Evolutionary conservation across 2,329 filamentous ascomycete genomes (phyloP), one percentile per base, ranked within the genome.

Genomic region (Neonectria punicea): DNA sequence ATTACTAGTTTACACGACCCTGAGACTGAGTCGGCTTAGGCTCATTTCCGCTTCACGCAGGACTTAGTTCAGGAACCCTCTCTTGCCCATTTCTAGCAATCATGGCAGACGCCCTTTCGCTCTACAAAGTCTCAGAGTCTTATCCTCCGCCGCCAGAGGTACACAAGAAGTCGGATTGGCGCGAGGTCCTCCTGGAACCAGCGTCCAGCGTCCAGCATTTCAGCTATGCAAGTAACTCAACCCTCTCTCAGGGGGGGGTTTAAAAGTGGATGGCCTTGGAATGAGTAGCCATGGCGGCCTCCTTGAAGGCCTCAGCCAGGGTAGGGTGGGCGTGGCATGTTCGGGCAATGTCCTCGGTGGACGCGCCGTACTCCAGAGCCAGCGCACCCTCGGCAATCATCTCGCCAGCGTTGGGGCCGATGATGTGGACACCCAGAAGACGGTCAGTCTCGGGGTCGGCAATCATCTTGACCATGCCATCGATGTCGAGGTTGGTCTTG

Each of bases 331-430:
- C 96, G 83, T 99, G 96, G 83, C 93, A 96, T 70, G 96, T 98
- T 78, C 96, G 89, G 67, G 92, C 94, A 78, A 97, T 93, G 81
- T 98, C 96, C 85, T 99, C 96, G 75, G 90, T 94, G 70, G 92
- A 96, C 32, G 96, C 96, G 70, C 96, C 96, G 78, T 99, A 99
- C 85, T 99, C 96, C 55, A 99, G 86, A 62, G 96, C 96, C 76
- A 99, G 86, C 13, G 94, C 96, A 70, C 92, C 96, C 85, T 99
- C 96, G 2, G 96, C 96, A 84, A 99, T 98, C 96, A 99, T 98
- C 87, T 99, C 96, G 77, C 96, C 96, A 47, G 96, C 96, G 80
- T 96, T 96, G 74, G 96, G 88, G 65, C 96, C 96, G 75, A 99
- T 91, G 81, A 99, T 98, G 87, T 99, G 96, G 70, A 97, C 91